A percentile compares a stretch with the other conserved stretches of the same genome.
These are phyloP conservation scores for Termitomyces sp. DNA, from an alignment of 768 basidiomycete genomes.

Conservation along the genomic window DNA sequence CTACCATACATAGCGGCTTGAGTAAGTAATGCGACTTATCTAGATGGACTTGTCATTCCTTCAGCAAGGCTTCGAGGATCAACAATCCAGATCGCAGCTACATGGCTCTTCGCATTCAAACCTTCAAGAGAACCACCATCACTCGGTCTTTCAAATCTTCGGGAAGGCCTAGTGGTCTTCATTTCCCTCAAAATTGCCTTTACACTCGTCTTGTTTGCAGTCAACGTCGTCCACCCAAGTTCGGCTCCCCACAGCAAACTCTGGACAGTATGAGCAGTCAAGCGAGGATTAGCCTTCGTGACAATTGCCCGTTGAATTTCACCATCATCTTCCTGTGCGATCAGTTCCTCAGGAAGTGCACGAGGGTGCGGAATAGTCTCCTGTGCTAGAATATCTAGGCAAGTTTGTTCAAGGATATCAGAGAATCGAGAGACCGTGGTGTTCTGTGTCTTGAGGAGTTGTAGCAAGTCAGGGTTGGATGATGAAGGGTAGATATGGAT, in stretches of 20 bases:
- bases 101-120: conserved; percentile 11
- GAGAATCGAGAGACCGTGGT: conserved; percentile 34
- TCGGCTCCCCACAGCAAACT: conserved; percentile 67
- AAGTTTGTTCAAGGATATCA: conserved; percentile 43
- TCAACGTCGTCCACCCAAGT: conserved; percentile 80
- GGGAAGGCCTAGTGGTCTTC: conserved; percentile 31
- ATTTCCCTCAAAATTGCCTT: conserved; percentile 70
- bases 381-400: conserved; percentile 47
- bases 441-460: conserved; percentile 2
- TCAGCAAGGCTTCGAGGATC: conserved; percentile 81
- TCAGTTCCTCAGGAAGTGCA: conserved; percentile 18
- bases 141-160: conserved; percentile 23
- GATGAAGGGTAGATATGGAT: conserved; percentile 44
- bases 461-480: conserved; percentile 9
- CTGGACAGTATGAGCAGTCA: conserved; percentile 75
- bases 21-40: background rate
- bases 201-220: conserved; percentile 78
- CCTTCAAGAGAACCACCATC: conserved; percentile 5
- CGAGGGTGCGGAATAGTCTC: conserved; percentile 35
- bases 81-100: conserved; percentile 57
- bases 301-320: conserved; percentile 51
- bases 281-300: conserved; percentile 48
- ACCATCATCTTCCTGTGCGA: conserved; percentile 10
- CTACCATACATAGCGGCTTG: background rate
- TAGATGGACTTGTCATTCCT: conserved; percentile 26